A percentile compares a stretch with the other conserved stretches of the same genome.
phyloP scores from a whole-genome alignment of 345 rosid genomes.

The Citrus sp. region DNA sequence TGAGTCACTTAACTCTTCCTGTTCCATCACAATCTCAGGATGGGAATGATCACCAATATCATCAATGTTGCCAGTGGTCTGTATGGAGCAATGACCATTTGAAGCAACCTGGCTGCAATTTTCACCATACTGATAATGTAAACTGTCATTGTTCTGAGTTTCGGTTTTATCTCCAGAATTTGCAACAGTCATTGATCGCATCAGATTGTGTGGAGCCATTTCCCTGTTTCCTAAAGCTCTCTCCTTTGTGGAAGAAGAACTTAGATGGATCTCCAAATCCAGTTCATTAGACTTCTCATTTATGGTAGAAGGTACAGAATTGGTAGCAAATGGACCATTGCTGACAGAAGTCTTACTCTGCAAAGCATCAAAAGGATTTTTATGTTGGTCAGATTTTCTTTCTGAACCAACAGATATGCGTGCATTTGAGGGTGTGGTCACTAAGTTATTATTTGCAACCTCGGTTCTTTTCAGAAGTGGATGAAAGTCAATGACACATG shows the following conservation, averaged over 20 bases:
- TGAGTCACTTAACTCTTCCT: slow-evolving; percentile 96
- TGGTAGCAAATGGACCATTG: slow-evolving; percentile 25
- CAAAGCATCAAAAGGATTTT: slow-evolving; percentile 28
- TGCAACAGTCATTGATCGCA: slow-evolving; percentile 6
- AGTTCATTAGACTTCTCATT: slow-evolving; percentile 47
- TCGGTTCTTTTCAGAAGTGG: slow-evolving; percentile 78
- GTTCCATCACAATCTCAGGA: slow-evolving; percentile 92
- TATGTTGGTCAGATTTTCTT: slow-evolving; percentile 34
- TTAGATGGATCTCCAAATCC: slow-evolving; percentile 74
- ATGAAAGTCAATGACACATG: slow-evolving; percentile 68
- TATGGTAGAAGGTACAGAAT: slow-evolving; percentile 24
- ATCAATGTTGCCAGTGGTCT: slow-evolving; percentile 34
- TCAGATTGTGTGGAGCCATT: slow-evolving; percentile 24
- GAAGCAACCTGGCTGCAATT: slow-evolving; percentile 25
- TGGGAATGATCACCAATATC: slow-evolving; percentile 54
- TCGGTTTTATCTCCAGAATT: slow-evolving; percentile 21
- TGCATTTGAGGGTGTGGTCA: slow-evolving; percentile 25
- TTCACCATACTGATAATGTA: slow-evolving; percentile 16
- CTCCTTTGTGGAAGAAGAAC: slow-evolving; percentile 46
- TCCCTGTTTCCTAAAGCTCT: slow-evolving; percentile 31
- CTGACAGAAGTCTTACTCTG: slow-evolving; percentile 30
- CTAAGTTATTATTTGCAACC: slow-evolving; percentile 30
- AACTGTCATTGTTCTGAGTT: slow-evolving; percentile 21
- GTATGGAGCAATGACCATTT: slow-evolving; percentile 27
- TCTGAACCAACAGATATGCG: slow-evolving; percentile 29